These are phyloP conservation scores for Auricularia cornea DNA, from an alignment of 768 basidiomycete species.

Conservation along the genomic window DNA sequence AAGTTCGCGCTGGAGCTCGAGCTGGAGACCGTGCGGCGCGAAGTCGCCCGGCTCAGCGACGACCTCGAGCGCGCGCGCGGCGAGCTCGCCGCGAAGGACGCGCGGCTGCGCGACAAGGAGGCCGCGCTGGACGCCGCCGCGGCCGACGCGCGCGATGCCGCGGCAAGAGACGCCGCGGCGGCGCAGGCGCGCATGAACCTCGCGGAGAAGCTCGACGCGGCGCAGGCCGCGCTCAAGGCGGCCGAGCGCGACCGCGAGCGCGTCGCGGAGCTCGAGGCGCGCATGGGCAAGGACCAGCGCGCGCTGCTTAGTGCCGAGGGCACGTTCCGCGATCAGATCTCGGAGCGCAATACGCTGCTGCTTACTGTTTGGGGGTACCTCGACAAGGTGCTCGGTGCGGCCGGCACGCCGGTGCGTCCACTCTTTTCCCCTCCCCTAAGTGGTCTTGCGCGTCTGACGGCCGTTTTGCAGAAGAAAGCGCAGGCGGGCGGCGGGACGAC, in stretches of 20 bases:
- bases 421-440: background rate
- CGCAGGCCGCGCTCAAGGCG: slow-evolving; percentile 50
- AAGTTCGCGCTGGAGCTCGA: slow-evolving; percentile 85
- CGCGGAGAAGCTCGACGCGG: slow-evolving; percentile 79
- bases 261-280: slow-evolving; percentile 66
- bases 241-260: slow-evolving; percentile 68
- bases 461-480: slow-evolving; percentile 53
- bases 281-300: slow-evolving; percentile 76
- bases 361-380: slow-evolving; percentile 92
- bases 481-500: slow-evolving; percentile 62
- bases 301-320: slow-evolving; percentile 60
- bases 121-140: slow-evolving; percentile 65
- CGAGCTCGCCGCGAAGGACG: slow-evolving; percentile 62
- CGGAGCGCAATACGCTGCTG: slow-evolving; percentile 85
- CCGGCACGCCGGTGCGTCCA: slow-evolving; percentile 69
- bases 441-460: background rate
- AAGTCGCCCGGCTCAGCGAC: slow-evolving; percentile 71
- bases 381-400: slow-evolving; percentile 87
- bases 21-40: slow-evolving; percentile 75
- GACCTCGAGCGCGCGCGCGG: slow-evolving; percentile 63
- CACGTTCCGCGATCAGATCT: slow-evolving; percentile 85
- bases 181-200: slow-evolving; percentile 81
- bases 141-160: slow-evolving; percentile 72
- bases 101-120: slow-evolving; percentile 60
- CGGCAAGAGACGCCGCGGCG: slow-evolving; percentile 70